A percentile compares a stretch with the other conserved stretches of the same genome.
phyloP scores from a whole-genome alignment of 2,329 filamentous ascomycete species.

The Penicillium hesseltinei region DNA sequence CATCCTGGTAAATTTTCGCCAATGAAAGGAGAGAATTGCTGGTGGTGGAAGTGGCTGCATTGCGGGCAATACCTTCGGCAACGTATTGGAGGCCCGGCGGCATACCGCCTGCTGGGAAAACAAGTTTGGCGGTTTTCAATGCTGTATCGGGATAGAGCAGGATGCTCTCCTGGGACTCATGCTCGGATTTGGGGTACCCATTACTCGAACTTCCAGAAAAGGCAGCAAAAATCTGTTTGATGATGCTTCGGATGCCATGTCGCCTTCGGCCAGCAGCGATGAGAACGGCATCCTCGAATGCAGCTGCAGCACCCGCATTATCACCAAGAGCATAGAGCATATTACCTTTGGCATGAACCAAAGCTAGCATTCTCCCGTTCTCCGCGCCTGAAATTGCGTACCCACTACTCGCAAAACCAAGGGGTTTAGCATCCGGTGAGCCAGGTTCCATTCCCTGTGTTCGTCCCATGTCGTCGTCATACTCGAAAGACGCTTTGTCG shows the following conservation, averaged over 20 bases:
- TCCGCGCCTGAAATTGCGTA: constrained; percentile 82
- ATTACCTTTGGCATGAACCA: constrained; percentile 97
- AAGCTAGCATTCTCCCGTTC: constrained; percentile 87
- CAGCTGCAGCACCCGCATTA: constrained; percentile 73
- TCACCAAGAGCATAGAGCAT: constrained; percentile 91
- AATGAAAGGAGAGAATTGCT: constrained; percentile 93
- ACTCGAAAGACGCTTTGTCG: constrained; percentile 59
- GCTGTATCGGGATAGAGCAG: constrained; percentile 81
- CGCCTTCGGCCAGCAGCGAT: constrained; percentile 75
- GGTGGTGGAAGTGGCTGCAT: constrained; percentile 83
- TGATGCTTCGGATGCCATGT: constrained; percentile 72
- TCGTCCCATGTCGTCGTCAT: constrained; percentile 46
- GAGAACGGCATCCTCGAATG: constrained; percentile 92
- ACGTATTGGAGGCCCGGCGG: constrained; percentile 77
- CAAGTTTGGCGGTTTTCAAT: constrained; percentile 74
- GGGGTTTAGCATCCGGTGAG: constrained; percentile 33
- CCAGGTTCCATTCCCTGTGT: constrained; percentile 25
- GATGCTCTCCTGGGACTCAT: constrained; percentile 58
- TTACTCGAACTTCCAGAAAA: constrained; percentile 54
- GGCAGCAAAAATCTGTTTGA: constrained; percentile 71
- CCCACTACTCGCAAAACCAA: constrained; percentile 72
- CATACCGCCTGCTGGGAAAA: constrained; percentile 73
- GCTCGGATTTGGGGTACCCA: constrained; percentile 38
- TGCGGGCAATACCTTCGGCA: constrained; percentile 66
- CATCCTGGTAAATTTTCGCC: constrained; percentile 96